These are phyloP conservation scores for Saussurea involucrata DNA, from an alignment of 129 eudicot species.

Conservation along the genomic window DNA sequence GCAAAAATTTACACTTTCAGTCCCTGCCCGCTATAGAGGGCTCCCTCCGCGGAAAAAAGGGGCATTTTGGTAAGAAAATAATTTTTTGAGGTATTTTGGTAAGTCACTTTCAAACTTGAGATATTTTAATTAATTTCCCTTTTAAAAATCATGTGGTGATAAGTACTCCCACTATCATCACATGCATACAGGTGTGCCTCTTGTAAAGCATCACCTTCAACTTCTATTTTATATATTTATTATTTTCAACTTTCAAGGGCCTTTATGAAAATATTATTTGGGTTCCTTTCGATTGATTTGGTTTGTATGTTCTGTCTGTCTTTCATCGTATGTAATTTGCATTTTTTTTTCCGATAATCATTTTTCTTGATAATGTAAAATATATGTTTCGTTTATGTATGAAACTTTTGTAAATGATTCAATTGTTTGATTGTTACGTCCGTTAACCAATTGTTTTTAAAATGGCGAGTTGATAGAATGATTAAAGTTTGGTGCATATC, in stretches of 20 bases:
- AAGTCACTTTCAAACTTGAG: too few species aligned
- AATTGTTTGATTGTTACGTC: neutral
- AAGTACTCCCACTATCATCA: conserved; percentile 26
- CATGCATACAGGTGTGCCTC: conserved; percentile 12
- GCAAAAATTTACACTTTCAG: too few species aligned
- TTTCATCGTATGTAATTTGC: neutral
- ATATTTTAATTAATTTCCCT: too few species aligned
- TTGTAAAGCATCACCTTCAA: conserved; percentile 21
- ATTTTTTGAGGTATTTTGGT: too few species aligned
- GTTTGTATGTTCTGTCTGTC: neutral
- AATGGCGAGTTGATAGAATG: neutral
- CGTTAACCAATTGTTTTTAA: neutral
- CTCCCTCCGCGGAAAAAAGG: too few species aligned
- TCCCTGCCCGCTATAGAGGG: too few species aligned
- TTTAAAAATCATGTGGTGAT: conserved; percentile 22
- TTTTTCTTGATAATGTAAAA: neutral
- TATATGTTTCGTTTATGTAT: neutral
- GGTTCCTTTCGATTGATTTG: neutral
- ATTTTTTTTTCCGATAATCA: neutral
- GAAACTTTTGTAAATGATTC: neutral
- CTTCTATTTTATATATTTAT: neutral
- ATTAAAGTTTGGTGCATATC: neutral
- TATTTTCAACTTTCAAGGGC: too few species aligned
- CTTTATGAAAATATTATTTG: neutral
- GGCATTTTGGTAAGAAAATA: too few species aligned